These are phyloP conservation scores for Exophiala xenobiotica DNA, from an alignment of 2,329 filamentous ascomycete genomes.

Conservation along the genomic window DNA sequence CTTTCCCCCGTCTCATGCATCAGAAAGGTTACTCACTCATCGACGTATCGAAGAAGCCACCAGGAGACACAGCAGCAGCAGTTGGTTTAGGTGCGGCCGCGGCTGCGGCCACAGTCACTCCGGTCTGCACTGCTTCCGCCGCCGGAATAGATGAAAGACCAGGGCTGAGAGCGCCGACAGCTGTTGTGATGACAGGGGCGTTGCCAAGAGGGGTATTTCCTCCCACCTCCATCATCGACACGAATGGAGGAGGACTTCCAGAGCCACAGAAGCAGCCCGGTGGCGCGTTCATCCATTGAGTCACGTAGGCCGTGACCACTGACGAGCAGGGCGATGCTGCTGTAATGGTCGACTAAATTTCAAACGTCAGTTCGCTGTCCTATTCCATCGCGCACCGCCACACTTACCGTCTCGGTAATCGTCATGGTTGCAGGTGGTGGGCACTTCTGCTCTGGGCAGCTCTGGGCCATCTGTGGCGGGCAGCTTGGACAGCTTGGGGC, in stretches of 20 bases:
- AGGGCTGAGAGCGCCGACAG: slow-evolving; percentile 17
- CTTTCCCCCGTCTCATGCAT: too few relatives aligned
- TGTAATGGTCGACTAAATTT: slow-evolving; percentile 22
- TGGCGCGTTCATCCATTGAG: slow-evolving; percentile 23
- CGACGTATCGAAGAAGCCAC: slow-evolving; percentile 13
- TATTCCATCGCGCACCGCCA: neutral
- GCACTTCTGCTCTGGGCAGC: slow-evolving; percentile 1
- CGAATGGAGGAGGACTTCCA: slow-evolving; percentile 5
- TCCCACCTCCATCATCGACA: neutral
- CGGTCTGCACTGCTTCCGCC: slow-evolving; percentile 24
- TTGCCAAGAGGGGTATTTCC: slow-evolving; percentile 7
- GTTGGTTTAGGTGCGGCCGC: slow-evolving; percentile 12
- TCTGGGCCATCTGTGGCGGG: slow-evolving; percentile 8
- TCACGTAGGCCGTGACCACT: slow-evolving; percentile 23
- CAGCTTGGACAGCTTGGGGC: slow-evolving; percentile 3
- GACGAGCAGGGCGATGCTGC: slow-evolving; percentile 19
- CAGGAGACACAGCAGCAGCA: slow-evolving; percentile 14
- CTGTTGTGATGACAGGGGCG: slow-evolving; percentile 15
- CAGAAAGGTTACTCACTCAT: slow-evolving; percentile 9
- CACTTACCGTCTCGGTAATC: slow-evolving; percentile 22
- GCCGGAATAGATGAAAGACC: slow-evolving; percentile 28
- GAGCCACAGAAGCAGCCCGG: slow-evolving; percentile 23
- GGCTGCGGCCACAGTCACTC: slow-evolving; percentile 21
- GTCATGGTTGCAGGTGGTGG: slow-evolving; percentile 7
- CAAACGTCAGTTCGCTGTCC: slow-evolving; percentile 1